Conservation (phyloP, 805 yeast genomes). For the Ogataea paradorogensis region DNA sequence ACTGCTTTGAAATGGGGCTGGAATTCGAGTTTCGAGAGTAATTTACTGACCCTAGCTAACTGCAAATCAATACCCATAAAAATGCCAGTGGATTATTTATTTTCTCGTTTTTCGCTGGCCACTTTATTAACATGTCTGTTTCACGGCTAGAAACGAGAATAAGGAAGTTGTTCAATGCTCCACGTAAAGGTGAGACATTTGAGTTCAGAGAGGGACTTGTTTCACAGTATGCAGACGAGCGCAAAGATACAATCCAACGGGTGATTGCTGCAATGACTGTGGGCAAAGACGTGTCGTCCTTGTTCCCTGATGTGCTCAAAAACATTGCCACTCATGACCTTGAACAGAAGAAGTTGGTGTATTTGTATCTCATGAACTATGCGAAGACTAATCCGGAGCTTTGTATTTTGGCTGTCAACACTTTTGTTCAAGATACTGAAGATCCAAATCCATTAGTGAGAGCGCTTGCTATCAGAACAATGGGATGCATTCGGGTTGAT, state of each 20-base stretch:
- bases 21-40: conserved; percentile 54
- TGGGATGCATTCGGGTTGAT: conserved; percentile 97
- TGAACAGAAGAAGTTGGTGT: conserved; percentile 94
- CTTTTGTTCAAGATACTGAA: conserved; percentile 91
- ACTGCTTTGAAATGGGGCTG: conserved; percentile 72
- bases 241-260: conserved; percentile 95
- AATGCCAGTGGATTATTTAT: background rate
- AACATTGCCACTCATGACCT: conserved; percentile 95
- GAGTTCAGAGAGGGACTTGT: conserved; percentile 89
- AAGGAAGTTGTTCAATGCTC: conserved; percentile 55
- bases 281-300: conserved; percentile 91
- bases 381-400: conserved; percentile 96
- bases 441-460: conserved; percentile 96
- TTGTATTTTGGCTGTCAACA: conserved; percentile 93
- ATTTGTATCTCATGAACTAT: conserved; percentile 92
- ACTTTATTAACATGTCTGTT: conserved; percentile 13
- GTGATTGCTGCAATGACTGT: conserved; percentile 98
- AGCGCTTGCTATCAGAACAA: conserved; percentile 94
- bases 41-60: conserved; percentile 44
- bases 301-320: conserved; percentile 94
- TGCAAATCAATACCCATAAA: conserved; percentile 58
- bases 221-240: conserved; percentile 89
- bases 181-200: conserved; percentile 73
- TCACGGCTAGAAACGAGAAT: conserved; percentile 47
- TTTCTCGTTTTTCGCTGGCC: conserved; percentile 8